phyloP scores from a whole-genome alignment of 257 asterid genomes.

The Pogostemon cablin region DNA sequence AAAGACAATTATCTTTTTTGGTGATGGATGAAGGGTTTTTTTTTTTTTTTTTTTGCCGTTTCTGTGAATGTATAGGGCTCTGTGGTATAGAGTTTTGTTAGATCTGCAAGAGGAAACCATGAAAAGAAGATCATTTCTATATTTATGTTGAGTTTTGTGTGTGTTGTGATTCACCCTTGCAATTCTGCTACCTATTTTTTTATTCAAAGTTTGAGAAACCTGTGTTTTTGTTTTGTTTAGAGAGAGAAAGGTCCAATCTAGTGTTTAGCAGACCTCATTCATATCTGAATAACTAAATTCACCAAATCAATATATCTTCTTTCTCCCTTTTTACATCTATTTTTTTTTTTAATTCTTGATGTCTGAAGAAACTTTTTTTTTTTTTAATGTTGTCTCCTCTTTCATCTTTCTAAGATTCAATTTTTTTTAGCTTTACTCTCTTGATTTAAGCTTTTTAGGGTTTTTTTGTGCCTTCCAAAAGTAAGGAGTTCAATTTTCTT shows the following conservation, averaged over 20 bases:
- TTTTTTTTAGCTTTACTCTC: neutral
- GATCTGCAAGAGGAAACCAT: slow-evolving; percentile 97
- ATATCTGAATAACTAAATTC: neutral
- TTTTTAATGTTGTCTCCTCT: slow-evolving; percentile 13
- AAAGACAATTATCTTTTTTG: slow-evolving; percentile 41
- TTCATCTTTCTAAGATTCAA: neutral
- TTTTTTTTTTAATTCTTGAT: neutral
- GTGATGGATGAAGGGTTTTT: slow-evolving; percentile 1
- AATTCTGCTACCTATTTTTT: slow-evolving; percentile 30
- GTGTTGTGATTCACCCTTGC: slow-evolving; percentile 40
- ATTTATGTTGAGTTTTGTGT: slow-evolving; percentile 51
- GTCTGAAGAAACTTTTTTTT: neutral
- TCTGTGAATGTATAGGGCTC: slow-evolving; percentile 77
- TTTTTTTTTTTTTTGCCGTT: slow-evolving; percentile 54
- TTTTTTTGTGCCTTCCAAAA: slow-evolving; percentile 24
- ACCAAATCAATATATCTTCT: slow-evolving; percentile 28
- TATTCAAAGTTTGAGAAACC: slow-evolving; percentile 25
- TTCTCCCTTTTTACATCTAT: slow-evolving; percentile 12
- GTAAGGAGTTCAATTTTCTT: neutral
- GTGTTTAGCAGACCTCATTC: neutral
- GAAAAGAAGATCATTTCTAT: slow-evolving; percentile 69
- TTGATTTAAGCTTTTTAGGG: slow-evolving; percentile 32
- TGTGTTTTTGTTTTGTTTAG: neutral
- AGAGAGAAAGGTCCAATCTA: slow-evolving; percentile 40
- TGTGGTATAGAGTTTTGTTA: slow-evolving; percentile 75